Evolutionary conservation across 768 basidiomycete genomes (phyloP).

Genomic region (Leccinum pellstonianum): DNA sequence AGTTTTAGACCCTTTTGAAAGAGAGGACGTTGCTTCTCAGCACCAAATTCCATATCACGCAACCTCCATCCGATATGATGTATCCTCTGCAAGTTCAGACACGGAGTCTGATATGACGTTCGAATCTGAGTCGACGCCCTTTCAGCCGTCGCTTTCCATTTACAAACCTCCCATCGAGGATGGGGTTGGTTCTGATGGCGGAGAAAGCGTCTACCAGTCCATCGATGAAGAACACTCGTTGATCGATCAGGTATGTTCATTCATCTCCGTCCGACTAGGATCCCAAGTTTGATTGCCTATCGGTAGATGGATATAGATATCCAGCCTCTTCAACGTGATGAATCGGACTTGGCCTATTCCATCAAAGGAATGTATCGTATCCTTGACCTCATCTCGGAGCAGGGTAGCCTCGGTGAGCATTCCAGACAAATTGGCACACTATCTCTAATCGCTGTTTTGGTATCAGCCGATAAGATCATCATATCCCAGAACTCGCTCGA

Average conservation of each 20-base stretch:
- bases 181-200: constrained; percentile 1
- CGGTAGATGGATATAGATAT: constrained; percentile 22
- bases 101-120: neutral
- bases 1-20: constrained; percentile 13
- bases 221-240: constrained; percentile 3
- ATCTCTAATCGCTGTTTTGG: neutral
- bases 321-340: constrained; percentile 6
- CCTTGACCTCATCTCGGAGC: constrained; percentile 52
- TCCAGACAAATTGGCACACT: neutral
- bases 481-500: constrained; percentile 52
- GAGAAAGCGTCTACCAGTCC: constrained; percentile 19
- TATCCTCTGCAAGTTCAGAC: constrained; percentile 11
- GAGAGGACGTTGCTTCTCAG: neutral
- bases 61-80: neutral
- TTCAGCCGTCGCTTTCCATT: constrained; percentile 1
- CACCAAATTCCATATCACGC: neutral
- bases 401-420: constrained; percentile 46
- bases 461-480: constrained; percentile 59
- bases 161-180: neutral
- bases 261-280: neutral
- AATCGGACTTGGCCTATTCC: constrained; percentile 24
- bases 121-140: constrained; percentile 6
- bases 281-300: neutral
- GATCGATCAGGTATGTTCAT: constrained; percentile 13
- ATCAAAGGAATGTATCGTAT: constrained; percentile 53